Evolutionary conservation across 495 filamentous ascomycete species (phyloP).

Genomic region (Penicillium parvum): DNA sequence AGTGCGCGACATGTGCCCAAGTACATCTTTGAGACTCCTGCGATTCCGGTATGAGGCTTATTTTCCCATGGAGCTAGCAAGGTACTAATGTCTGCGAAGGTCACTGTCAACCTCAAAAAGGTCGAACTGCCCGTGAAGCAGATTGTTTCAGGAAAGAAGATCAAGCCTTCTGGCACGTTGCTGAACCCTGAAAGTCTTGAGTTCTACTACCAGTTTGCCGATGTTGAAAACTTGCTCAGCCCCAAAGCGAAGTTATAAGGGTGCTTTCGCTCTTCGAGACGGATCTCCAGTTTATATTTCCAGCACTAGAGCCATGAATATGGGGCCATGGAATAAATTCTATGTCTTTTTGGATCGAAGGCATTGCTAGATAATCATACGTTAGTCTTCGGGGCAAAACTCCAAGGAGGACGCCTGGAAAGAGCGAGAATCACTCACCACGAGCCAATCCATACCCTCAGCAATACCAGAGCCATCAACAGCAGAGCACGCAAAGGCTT

Average conservation of each 20-base stretch:
- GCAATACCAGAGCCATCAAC: no score
- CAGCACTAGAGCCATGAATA: no score
- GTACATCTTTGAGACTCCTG: constrained; percentile 70
- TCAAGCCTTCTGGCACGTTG: constrained; percentile 71
- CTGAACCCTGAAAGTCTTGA: constrained; percentile 68
- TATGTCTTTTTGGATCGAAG: no score
- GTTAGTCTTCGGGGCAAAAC: no score
- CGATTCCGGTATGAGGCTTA: constrained; percentile 61
- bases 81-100: constrained; percentile 35
- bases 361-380: no score
- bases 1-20: constrained; percentile 70
- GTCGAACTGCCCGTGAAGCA: constrained; percentile 80
- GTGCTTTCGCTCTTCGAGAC: no score
- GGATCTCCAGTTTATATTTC: no score
- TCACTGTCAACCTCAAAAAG: constrained; percentile 75
- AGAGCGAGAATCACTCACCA: no score
- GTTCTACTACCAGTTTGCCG: constrained; percentile 76
- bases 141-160: constrained; percentile 66
- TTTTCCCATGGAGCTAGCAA: background rate
- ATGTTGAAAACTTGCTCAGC: constrained; percentile 57
- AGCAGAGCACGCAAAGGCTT: no score
- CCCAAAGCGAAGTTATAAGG: constrained; percentile 7
- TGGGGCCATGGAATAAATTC: no score
- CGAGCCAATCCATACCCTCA: no score
- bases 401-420: no score